Conservation (phyloP, 2,329 filamentous ascomycete genomes). For the Pseudogymnoascus verrucosus region DNA sequence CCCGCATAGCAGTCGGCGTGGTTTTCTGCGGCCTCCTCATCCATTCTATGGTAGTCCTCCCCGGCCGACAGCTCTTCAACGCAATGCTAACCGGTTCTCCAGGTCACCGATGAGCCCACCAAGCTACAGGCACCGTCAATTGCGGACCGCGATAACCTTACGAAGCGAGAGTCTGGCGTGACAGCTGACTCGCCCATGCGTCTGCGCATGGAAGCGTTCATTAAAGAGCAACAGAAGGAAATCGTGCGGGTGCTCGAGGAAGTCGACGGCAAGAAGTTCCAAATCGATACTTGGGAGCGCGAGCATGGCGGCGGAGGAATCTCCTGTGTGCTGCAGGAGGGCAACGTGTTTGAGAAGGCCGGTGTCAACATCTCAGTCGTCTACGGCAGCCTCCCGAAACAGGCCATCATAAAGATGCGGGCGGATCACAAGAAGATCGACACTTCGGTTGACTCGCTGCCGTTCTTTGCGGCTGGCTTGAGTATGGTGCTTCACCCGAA, state of each 20-base stretch:
- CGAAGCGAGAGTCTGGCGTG: slow-evolving; percentile 70
- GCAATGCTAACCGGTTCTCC: slow-evolving; percentile 15
- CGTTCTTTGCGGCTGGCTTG: slow-evolving; percentile 91
- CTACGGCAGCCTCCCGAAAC: slow-evolving; percentile 79
- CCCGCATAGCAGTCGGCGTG: slow-evolving; percentile 39
- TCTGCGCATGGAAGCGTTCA: slow-evolving; percentile 92
- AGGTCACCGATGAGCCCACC: slow-evolving; percentile 27
- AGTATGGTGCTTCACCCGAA: slow-evolving; percentile 88
- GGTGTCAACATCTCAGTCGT: slow-evolving; percentile 94
- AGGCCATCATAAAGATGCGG: slow-evolving; percentile 87
- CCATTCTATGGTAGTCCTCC: slow-evolving; percentile 39
- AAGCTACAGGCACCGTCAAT: slow-evolving; percentile 60
- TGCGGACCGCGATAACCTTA: slow-evolving; percentile 74
- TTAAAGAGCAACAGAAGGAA: slow-evolving; percentile 82
- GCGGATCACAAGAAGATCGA: slow-evolving; percentile 89
- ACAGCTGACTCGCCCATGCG: slow-evolving; percentile 84
- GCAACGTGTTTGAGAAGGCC: slow-evolving; percentile 95
- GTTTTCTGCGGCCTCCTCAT: slow-evolving; percentile 40
- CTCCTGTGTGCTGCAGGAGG: slow-evolving; percentile 90
- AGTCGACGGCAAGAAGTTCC: slow-evolving; percentile 77
- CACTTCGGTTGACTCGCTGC: slow-evolving; percentile 68
- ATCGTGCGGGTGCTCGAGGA: slow-evolving; percentile 79
- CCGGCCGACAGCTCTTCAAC: slow-evolving; percentile 1
- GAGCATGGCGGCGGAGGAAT: slow-evolving; percentile 87
- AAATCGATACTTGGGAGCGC: slow-evolving; percentile 77